Evolutionary conservation across 2,329 filamentous ascomycete genomes (phyloP), one percentile per base, ranked within the genome.

Genomic region (Trichoderma arundinaceum): DNA sequence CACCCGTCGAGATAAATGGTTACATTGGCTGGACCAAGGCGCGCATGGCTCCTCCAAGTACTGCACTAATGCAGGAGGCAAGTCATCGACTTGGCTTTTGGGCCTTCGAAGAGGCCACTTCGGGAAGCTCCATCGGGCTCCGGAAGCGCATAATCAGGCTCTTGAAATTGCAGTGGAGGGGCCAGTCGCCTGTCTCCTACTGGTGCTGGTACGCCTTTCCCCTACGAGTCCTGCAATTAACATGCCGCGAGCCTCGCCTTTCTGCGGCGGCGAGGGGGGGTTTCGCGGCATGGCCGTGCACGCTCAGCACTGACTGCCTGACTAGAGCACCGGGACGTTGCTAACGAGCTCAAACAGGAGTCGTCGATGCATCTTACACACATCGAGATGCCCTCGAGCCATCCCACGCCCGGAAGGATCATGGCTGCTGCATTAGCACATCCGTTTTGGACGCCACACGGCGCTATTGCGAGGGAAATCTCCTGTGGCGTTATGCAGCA

Each of bases 11-110:
- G 62, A 65, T 65, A 59, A 51, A 43, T 44, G 44, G 62, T 52
- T 58, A 65, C 62, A 43, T 41, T 44, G 44, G 38, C 44, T 46
- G n/a, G 44, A 28, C 52, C 35, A 15, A 32, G 46, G 22, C 52
- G 13, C 28, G 39, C 19, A 15, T 32, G 46, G 48, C 38, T 53
- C 39, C 19, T 33, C 28, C 46, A 28, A 33, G 59, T 63, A 63
- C n/a, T 28, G 48, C 62, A 59, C 62, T 65, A 65, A 65, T 65
- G 62, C 62, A 65, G 52, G 53, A 65, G 61, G 61, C 61, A 58
- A 59, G 53, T 59, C 62, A 51, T 51, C 62, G 43, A 52, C 46
- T 59, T 65, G 61, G 52, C 52, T 51, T 28, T 51, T 49, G 61
- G 19, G 19, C 44, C 57, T 44, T 54, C 4, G 28, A 35, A 46